Evolutionary conservation across 495 filamentous ascomycete species (phyloP).

Genomic region (Bryoglossum gracile): DNA sequence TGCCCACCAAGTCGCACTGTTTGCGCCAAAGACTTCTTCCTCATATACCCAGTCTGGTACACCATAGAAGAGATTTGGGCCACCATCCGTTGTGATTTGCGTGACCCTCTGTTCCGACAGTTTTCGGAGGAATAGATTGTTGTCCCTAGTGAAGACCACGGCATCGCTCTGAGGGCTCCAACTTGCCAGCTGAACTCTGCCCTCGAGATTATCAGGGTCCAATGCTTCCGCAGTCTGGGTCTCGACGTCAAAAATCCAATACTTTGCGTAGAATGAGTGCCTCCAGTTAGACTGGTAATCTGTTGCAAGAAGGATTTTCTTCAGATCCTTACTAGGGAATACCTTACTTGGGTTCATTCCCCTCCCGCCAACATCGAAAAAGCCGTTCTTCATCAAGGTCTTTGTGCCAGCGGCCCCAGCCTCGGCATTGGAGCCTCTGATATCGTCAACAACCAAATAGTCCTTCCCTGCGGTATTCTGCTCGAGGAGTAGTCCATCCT

Average conservation of each 20-base stretch:
- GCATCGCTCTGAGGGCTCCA: constrained; percentile 89
- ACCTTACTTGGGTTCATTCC: constrained; percentile 46
- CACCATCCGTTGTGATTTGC: constrained; percentile 80
- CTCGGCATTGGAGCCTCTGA: constrained; percentile 47
- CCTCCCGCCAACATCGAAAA: constrained; percentile 50
- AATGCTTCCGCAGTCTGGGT: constrained; percentile 73
- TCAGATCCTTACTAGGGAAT: constrained; percentile 75
- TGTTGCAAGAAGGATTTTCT: constrained; percentile 75
- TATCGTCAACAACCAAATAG: constrained; percentile 82
- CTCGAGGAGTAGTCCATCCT: constrained; percentile 81
- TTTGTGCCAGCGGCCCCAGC: constrained; percentile 39
- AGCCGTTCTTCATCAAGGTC: constrained; percentile 65
- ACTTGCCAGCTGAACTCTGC: constrained; percentile 70
- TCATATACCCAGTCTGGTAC: constrained; percentile 99
- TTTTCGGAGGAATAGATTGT: constrained; percentile 80
- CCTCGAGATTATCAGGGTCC: constrained; percentile 59
- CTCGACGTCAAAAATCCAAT: constrained; percentile 91
- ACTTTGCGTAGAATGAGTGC: constrained; percentile 74
- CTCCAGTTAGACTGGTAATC: constrained; percentile 71
- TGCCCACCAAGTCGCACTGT: constrained; percentile 91
- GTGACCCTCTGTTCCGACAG: constrained; percentile 47
- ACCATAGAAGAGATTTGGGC: constrained; percentile 83
- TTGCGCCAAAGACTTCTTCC: constrained; percentile 80
- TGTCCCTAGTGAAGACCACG: constrained; percentile 75
- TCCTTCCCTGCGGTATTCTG: constrained; percentile 48